Conservation (phyloP, 192 early-diverging fungal genomes). For the Funneliformis mosseae region DNA sequence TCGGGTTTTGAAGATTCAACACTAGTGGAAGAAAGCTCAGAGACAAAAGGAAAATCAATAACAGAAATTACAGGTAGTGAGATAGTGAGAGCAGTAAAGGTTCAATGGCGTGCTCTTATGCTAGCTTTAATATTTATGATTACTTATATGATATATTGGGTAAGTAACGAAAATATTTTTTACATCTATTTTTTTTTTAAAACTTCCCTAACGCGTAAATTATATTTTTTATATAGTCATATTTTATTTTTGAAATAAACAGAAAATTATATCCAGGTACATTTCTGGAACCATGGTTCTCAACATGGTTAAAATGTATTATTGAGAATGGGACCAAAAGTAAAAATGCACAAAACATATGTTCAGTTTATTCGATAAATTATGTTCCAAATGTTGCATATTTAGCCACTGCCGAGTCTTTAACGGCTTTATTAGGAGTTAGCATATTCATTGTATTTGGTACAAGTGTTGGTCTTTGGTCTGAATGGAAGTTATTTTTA, state of each 20-base stretch:
- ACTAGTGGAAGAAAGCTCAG: background rate
- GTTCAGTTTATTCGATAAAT: background rate
- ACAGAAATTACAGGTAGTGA: background rate
- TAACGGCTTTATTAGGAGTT: background rate
- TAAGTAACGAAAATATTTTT: background rate
- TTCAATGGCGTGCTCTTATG: slow-evolving; percentile 13
- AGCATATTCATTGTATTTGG: slow-evolving; percentile 6
- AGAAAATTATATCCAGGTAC: background rate
- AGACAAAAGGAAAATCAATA: background rate
- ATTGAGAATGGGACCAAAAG: background rate
- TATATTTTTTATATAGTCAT: background rate
- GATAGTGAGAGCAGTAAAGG: background rate
- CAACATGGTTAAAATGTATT: background rate
- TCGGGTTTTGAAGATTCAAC: background rate
- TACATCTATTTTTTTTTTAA: background rate
- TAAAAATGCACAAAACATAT: background rate
- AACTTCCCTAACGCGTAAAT: background rate
- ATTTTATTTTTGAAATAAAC: background rate
- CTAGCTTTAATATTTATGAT: background rate
- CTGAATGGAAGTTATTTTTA: background rate
- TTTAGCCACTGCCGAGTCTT: background rate
- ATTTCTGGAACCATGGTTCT: background rate
- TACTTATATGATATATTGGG: slow-evolving; percentile 1
- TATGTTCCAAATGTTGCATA: background rate
- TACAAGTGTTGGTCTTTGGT: background rate